These are phyloP conservation scores for Tuber melanosporum DNA, from an alignment of 495 filamentous ascomycete genomes.

Conservation along the genomic window DNA sequence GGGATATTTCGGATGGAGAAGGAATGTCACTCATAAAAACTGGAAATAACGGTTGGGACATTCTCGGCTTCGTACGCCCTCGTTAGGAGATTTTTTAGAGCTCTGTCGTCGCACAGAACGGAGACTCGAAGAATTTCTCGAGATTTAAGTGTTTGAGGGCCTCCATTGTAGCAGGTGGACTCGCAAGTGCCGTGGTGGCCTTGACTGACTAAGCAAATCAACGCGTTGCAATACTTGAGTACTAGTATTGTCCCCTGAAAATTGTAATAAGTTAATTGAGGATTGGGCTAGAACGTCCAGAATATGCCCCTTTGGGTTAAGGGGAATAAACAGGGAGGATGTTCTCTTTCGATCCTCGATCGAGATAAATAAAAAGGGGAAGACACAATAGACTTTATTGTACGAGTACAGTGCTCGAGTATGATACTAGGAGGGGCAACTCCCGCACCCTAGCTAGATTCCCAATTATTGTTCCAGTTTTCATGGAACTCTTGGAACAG, in stretches of 20 bases:
- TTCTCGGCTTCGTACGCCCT: background rate
- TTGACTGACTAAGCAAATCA: background rate
- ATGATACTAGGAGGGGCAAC: background rate
- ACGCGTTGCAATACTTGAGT: background rate
- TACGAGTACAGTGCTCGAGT: too few species aligned
- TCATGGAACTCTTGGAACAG: too few species aligned
- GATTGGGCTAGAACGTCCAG: background rate
- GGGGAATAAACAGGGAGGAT: background rate
- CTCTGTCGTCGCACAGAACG: background rate
- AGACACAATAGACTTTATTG: background rate
- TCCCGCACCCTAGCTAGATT: background rate
- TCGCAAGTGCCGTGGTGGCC: background rate
- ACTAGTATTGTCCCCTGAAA: background rate
- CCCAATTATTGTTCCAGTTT: background rate
- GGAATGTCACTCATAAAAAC: background rate
- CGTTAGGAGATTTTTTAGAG: background rate
- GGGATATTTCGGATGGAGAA: background rate
- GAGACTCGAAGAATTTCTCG: background rate
- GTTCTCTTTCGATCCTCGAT: background rate
- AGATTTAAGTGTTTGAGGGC: background rate
- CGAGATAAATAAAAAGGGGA: background rate
- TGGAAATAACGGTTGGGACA: background rate
- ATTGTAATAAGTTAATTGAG: background rate
- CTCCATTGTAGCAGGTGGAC: background rate
- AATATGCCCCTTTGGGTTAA: background rate